Percentiles rank a stretch among this genome's conserved stretches.
These are phyloP conservation scores for Sugiyamaella grinbergsii DNA, from an alignment of 1,139 yeast species.

Conservation along the genomic window DNA sequence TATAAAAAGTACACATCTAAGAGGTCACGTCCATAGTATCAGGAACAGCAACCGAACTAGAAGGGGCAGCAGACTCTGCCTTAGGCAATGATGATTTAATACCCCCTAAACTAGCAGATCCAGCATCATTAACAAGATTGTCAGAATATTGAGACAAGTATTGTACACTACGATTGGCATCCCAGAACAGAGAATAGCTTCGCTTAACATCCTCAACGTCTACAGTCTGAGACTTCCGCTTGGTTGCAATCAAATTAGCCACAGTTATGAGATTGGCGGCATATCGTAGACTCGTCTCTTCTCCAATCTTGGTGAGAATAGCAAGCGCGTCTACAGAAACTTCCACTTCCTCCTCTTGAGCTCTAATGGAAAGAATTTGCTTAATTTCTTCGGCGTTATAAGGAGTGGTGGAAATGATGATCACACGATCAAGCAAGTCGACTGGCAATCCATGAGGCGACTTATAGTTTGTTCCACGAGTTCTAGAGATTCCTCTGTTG, in stretches of 20 bases:
- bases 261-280: constrained; percentile 90
- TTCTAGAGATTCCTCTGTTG: constrained; percentile 87
- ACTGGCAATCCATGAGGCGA: constrained; percentile 97
- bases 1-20: not conserved
- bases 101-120: constrained; percentile 32
- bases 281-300: constrained; percentile 89
- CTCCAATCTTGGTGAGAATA: constrained; percentile 86
- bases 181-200: constrained; percentile 83
- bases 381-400: constrained; percentile 82
- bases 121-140: constrained; percentile 34
- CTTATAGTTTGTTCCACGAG: constrained; percentile 90
- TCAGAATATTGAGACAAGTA: constrained; percentile 37
- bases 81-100: not conserved
- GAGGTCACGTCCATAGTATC: constrained; percentile 6
- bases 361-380: constrained; percentile 83
- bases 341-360: constrained; percentile 96
- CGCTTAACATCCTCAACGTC: constrained; percentile 86
- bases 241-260: constrained; percentile 78
- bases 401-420: constrained; percentile 81
- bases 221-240: constrained; percentile 70
- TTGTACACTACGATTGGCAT: constrained; percentile 77
- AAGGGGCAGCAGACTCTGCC: not conserved
- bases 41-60: constrained; percentile 3
- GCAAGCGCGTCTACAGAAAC: constrained; percentile 81
- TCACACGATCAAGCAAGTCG: constrained; percentile 90